Base-by-base conservation (phyloP, 257 asterid species). In the Fraxinus excelsior region DNA sequence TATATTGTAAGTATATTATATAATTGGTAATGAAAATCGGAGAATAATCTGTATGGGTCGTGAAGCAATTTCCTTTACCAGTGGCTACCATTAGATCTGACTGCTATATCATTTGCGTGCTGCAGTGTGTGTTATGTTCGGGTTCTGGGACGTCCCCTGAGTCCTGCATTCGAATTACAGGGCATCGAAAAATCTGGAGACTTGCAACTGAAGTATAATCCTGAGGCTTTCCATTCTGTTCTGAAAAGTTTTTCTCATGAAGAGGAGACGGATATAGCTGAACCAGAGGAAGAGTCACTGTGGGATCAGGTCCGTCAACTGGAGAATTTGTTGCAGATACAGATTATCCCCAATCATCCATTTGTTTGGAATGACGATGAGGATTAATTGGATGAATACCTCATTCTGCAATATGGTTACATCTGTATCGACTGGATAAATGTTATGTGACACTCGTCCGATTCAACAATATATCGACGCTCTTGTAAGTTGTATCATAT, bases 41-140 rank as follows among this genome's bases (percentile, higher is more conserved):
- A 37, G 40, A 37, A 37, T 37, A 8, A 44, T 44, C 51, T 44
- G 51, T 5, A 14, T 1, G 23, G n/a, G 62, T 14, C 4, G 62
- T 14, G 62, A 51, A 19, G 29, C 62, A 75, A 64, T 0, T 37
- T 75, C 72, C 16, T 74, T 49, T 38, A n/a, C 29, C 71, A 62
- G 44, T 37, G 2, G 38, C 78, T 32, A 23, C 28, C 37, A 21
- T 69, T 64, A 31, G n/a, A 25, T 40, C 72, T 74, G 49, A 66
- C 56, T 35, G 25, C 32, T 35, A 6, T 21, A n/a, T 28, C 32
- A 29, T 71, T 66, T 44, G 49, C 49, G 28, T 23, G 26, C 13
- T 83, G 86, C 91, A 94, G 97, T 42, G 89, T 94, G 78, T 77
- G 88, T 74, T 82, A 87, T 74, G 92, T 92, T 64, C 86, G 91